These are phyloP conservation scores for Schwanniomyces etchellsii DNA, from an alignment of 1,139 yeast genomes.

Conservation along the genomic window DNA sequence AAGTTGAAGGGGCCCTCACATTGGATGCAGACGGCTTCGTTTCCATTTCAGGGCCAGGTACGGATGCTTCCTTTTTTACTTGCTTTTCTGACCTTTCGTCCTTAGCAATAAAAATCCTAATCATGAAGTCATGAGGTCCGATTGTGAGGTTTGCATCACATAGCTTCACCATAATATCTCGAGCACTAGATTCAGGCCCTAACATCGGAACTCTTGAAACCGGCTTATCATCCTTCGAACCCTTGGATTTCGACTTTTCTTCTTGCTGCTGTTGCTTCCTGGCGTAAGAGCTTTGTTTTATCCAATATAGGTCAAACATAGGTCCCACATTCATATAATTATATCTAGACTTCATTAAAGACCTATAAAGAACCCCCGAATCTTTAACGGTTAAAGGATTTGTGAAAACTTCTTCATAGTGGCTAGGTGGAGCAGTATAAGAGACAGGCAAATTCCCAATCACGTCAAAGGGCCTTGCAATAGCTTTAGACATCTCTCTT, in stretches of 20 bases:
- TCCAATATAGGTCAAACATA: constrained; percentile 79
- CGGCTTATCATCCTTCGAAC: constrained; percentile 18
- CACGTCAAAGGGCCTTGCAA: constrained; percentile 62
- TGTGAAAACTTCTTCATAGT: constrained; percentile 44
- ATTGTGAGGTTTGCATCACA: constrained; percentile 68
- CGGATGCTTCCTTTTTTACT: constrained; percentile 22
- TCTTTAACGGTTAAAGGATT: constrained; percentile 70
- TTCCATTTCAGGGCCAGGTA: too few species aligned
- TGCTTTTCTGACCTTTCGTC: constrained; percentile 52
- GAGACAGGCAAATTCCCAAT: constrained; percentile 72
- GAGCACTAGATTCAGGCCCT: constrained; percentile 47
- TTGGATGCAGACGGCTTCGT: too few species aligned
- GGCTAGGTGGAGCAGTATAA: constrained; percentile 52
- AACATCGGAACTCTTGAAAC: constrained; percentile 36
- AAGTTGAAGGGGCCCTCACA: too few species aligned
- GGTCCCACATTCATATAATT: constrained; percentile 66
- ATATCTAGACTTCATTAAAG: constrained; percentile 69
- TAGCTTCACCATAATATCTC: constrained; percentile 86
- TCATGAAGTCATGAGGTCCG: constrained; percentile 82
- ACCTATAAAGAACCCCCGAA: constrained; percentile 63
- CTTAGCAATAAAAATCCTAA: constrained; percentile 73
- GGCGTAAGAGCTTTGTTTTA: constrained; percentile 50
- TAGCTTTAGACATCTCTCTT: constrained; percentile 33
- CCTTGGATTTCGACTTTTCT: constrained; percentile 20
- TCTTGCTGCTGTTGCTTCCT: constrained; percentile 28